Evolutionary conservation across 192 early-diverging fungal genomes (phyloP).

Genomic region (Podila epicladia): DNA sequence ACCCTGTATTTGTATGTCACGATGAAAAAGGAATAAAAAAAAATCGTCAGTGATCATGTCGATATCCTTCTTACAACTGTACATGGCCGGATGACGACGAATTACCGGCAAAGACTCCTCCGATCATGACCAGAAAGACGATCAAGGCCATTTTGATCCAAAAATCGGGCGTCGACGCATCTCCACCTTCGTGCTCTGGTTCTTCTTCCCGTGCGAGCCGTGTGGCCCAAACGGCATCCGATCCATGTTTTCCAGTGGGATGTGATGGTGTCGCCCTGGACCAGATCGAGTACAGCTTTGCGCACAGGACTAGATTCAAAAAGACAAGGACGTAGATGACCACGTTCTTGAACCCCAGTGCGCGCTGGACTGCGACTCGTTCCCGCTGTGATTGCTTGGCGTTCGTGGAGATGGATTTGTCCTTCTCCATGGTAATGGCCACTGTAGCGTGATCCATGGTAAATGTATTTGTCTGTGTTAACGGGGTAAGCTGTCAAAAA

Average conservation of each 20-base stretch:
- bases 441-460: constrained; percentile 1
- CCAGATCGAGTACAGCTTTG: constrained; percentile 26
- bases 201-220: background rate
- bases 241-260: background rate
- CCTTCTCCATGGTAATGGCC: constrained; percentile 40
- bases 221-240: background rate
- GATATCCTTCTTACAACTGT: background rate
- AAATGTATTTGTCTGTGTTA: too few species aligned
- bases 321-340: constrained; percentile 40
- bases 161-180: constrained; percentile 48
- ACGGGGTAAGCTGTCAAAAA: too few species aligned
- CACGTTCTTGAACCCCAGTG: constrained; percentile 33
- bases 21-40: background rate
- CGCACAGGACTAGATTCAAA: constrained; percentile 25
- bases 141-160: constrained; percentile 60
- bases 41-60: background rate
- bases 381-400: constrained; percentile 11
- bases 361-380: constrained; percentile 10
- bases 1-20: constrained; percentile 27
- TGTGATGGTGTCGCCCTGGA: background rate
- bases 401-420: constrained; percentile 7
- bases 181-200: constrained; percentile 19
- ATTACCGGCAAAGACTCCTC: constrained; percentile 81
- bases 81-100: background rate
- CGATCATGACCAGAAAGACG: constrained; percentile 75